These are phyloP conservation scores for Yamadazyma mexicana DNA, from an alignment of 1,139 yeast genomes.

Conservation along the genomic window DNA sequence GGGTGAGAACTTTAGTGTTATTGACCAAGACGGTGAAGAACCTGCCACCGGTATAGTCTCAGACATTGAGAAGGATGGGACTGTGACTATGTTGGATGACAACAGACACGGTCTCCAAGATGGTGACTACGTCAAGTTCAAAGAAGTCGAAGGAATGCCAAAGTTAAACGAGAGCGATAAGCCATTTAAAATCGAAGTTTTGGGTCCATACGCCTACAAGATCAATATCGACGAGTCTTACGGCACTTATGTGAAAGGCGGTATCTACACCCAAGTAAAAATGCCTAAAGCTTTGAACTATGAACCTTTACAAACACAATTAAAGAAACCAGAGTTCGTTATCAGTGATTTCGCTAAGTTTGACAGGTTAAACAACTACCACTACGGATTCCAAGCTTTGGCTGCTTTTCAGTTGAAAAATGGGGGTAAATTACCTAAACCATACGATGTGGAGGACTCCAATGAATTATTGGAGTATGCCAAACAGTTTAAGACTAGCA, in stretches of 20 bases:
- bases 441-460: conserved; percentile 77
- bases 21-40: conserved; percentile 92
- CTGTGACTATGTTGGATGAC: conserved; percentile 89
- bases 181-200: conserved; percentile 74
- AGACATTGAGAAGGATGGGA: conserved; percentile 85
- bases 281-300: conserved; percentile 68
- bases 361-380: conserved; percentile 87
- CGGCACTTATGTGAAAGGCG: conserved; percentile 79
- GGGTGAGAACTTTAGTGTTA: conserved; percentile 75
- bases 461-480: conserved; percentile 62
- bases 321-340: conserved; percentile 74
- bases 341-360: conserved; percentile 90
- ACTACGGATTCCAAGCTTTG: conserved; percentile 88
- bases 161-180: conserved; percentile 64
- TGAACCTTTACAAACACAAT: conserved; percentile 62
- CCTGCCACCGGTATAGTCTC: conserved; percentile 84
- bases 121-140: conserved; percentile 83
- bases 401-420: conserved; percentile 68
- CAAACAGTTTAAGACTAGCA: conserved; percentile 57
- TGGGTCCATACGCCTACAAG: conserved; percentile 92
- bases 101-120: conserved; percentile 92
- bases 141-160: conserved; percentile 79
- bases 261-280: conserved; percentile 89
- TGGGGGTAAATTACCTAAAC: conserved; percentile 69
- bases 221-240: conserved; percentile 49